Evolutionary conservation across 2,329 filamentous ascomycete species (phyloP).

Genomic region (Sclerotinia borealis): DNA sequence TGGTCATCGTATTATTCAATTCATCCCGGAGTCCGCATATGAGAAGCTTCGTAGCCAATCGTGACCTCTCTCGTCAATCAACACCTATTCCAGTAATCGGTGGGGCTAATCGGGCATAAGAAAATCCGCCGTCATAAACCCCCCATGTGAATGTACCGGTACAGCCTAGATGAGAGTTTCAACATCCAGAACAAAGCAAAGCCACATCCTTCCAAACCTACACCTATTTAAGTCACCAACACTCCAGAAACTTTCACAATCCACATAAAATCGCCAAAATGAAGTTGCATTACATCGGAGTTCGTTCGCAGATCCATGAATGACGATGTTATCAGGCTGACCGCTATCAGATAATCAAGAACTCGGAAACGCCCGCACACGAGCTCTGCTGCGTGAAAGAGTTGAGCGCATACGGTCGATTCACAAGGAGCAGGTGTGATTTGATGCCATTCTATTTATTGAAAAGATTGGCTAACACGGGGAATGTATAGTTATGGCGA

Average conservation of each 20-base stretch:
- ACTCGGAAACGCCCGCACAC: conserved; percentile 67
- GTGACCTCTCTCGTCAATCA: background rate
- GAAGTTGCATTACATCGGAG: conserved; percentile 86
- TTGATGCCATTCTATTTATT: background rate
- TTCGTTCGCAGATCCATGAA: conserved; percentile 38
- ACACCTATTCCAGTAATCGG: background rate
- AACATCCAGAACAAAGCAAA: conserved; percentile 11
- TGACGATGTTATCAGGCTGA: conserved; percentile 21
- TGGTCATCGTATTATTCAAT: background rate
- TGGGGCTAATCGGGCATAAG: conserved; percentile 5
- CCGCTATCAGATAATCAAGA: conserved; percentile 65
- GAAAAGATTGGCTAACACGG: background rate
- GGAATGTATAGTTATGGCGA: conserved; percentile 41
- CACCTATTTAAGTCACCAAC: background rate
- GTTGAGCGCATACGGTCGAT: conserved; percentile 47
- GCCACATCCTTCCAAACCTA: background rate
- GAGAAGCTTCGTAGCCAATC: no score
- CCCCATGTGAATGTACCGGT: background rate
- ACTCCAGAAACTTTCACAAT: background rate
- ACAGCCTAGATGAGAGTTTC: background rate
- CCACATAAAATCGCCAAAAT: conserved; percentile 45
- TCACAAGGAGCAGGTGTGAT: conserved; percentile 8
- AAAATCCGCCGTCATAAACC: conserved; percentile 10
- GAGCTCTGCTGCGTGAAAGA: conserved; percentile 75
- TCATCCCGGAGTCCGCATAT: background rate